Conservation (phyloP, 257 asterid genomes). For the Solanum virginianum region DNA sequence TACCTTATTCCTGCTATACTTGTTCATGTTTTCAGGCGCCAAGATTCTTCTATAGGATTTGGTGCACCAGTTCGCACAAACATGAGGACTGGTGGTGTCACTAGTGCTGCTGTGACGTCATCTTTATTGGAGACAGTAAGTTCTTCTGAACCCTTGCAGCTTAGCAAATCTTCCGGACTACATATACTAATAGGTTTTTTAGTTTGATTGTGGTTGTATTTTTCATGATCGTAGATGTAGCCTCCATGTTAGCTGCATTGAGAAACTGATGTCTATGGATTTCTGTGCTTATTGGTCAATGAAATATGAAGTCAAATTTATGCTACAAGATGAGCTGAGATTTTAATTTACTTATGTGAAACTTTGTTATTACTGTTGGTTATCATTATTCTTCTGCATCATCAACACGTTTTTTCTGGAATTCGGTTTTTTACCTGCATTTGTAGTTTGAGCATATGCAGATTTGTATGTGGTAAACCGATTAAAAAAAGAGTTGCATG, state of each 20-base stretch:
- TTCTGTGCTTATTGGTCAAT: neutral
- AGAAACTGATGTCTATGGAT: neutral
- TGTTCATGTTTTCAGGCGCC: constrained; percentile 56
- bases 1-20: neutral
- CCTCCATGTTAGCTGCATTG: neutral
- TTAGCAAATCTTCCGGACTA: neutral
- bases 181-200: neutral
- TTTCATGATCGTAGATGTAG: neutral
- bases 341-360: neutral
- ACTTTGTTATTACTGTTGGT: neutral
- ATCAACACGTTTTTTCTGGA: neutral
- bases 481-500: neutral
- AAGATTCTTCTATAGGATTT: constrained; percentile 96
- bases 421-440: neutral
- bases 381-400: neutral
- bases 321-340: neutral
- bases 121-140: constrained; percentile 86
- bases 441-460: neutral
- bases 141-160: neutral
- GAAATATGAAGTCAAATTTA: neutral
- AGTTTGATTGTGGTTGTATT: neutral
- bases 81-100: constrained; percentile 74
- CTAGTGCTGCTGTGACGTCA: constrained; percentile 78
- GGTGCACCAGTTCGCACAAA: constrained; percentile 96
- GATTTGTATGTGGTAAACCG: neutral